Conservation (phyloP, 2,329 filamentous ascomycete species). For the Pseudogymnoascus sp. region DNA sequence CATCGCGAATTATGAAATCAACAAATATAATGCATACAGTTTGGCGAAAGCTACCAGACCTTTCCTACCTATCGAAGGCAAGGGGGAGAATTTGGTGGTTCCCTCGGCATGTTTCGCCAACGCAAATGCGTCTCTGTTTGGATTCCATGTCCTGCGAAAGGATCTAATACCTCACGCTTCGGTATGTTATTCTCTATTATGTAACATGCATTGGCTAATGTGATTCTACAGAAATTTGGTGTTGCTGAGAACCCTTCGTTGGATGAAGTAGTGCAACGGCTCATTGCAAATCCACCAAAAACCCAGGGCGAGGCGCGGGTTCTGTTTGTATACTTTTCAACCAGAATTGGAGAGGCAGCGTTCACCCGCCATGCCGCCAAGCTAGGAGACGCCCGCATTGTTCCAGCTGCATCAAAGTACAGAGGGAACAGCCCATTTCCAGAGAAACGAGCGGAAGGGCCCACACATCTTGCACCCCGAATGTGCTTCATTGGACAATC, state of each 20-base stretch:
- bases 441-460: slow-evolving; percentile 36
- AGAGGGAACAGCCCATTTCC: slow-evolving; percentile 21
- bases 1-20: slow-evolving; percentile 68
- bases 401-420: slow-evolving; percentile 52
- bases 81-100: slow-evolving; percentile 56
- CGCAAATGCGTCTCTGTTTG: slow-evolving; percentile 65
- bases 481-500: slow-evolving; percentile 73
- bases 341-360: slow-evolving; percentile 66
- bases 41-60: slow-evolving; percentile 47
- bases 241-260: slow-evolving; percentile 78
- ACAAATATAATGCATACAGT: slow-evolving; percentile 64
- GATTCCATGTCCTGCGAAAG: slow-evolving; percentile 68
- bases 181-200: slow-evolving; percentile 28
- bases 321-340: slow-evolving; percentile 78
- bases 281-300: slow-evolving; percentile 66
- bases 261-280: slow-evolving; percentile 62
- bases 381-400: slow-evolving; percentile 59
- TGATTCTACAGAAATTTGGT: slow-evolving; percentile 59
- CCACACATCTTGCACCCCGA: slow-evolving; percentile 58
- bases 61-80: slow-evolving; percentile 68
- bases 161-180: slow-evolving; percentile 73
- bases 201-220: background rate
- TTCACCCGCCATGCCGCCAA: slow-evolving; percentile 47
- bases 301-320: slow-evolving; percentile 58
- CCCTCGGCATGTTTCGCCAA: slow-evolving; percentile 81